Conservation (phyloP, 2,329 filamentous ascomycete genomes). For the Zymoseptoria pseudotritici region DNA sequence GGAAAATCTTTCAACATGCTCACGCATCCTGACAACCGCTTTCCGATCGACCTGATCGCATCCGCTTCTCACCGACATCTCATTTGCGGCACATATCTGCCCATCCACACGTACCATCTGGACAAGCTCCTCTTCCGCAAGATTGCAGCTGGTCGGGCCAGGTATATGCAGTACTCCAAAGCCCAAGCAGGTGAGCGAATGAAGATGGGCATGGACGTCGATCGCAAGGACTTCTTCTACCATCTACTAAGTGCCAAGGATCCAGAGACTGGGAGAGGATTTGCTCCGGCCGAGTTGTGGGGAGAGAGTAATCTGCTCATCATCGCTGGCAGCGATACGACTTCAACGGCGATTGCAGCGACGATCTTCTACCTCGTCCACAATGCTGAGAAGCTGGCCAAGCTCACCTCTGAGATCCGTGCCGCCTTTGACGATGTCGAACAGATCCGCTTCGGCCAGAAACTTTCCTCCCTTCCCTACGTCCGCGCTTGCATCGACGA, state of each 20-base stretch:
- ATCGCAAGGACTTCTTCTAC: constrained; percentile 24
- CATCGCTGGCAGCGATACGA: constrained; percentile 30
- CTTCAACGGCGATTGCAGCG: constrained; percentile 28
- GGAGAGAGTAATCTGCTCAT: constrained; percentile 26
- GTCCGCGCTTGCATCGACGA: constrained; percentile 44
- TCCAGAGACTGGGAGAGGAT: constrained; percentile 26
- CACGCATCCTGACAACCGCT: constrained; percentile 31
- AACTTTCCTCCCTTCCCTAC: constrained; percentile 33
- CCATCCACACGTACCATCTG: constrained; percentile 30
- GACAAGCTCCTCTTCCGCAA: constrained; percentile 40
- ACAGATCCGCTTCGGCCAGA: constrained; percentile 38
- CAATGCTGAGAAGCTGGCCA: constrained; percentile 24
- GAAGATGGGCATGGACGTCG: constrained; percentile 26
- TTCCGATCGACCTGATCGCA: constrained; percentile 19
- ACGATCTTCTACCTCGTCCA: constrained; percentile 32
- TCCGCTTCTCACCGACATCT: constrained; percentile 22
- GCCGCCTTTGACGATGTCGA: constrained; percentile 41
- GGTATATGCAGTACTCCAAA: constrained; percentile 40
- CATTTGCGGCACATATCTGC: constrained; percentile 36
- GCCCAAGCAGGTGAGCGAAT: constrained; percentile 37
- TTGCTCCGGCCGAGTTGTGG: constrained; percentile 22
- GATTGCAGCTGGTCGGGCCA: constrained; percentile 34
- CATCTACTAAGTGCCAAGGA: constrained; percentile 24
- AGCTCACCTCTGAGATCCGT: constrained; percentile 27
- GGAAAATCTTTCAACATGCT: constrained; percentile 39